Base-by-base conservation (phyloP, 371 early-diverging fungal genomes). In the Parasitella parasitica region DNA sequence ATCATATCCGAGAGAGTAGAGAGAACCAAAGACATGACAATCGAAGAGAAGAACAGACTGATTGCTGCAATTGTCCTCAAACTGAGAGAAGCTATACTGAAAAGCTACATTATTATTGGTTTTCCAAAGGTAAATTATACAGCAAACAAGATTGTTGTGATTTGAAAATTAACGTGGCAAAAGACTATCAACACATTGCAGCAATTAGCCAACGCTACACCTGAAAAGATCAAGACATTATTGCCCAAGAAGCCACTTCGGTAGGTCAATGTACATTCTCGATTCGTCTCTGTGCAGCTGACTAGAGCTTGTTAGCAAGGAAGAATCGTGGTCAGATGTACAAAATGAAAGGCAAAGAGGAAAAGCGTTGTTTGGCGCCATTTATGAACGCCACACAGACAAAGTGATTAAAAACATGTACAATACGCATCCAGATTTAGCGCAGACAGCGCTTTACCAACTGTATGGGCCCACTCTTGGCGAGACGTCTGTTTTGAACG, bases 261-360 rank as follows among this genome's bases (percentile, higher is more conserved):
- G 70, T 70, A 56, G 48, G 20, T 6, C 12, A 30, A 36, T 37
- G 7, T 28, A 28, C 5, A 9, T 28, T 8, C 5, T 11, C 15
- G 18, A 24, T 18, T 43, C 7, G 13, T 4, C n/a, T 49, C 18
- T 3, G n/a, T 20, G 4, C n/a, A 62, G 2, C 13, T 41, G 3
- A 41, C 3, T 20, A 2, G 8, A 18, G 32, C 3, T 32, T 41
- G 41, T 20, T 41, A 41, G 73, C 34, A 46, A 59, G n/a, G 75
- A 78, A 54, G 57, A 69, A 4, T 43, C 60, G 20, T 96, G 96
- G 96, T 91, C 93, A 71, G 94, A 95, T 71, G 85, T 90, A 28
- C 51, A 89, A 12, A 76, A 76, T 35, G 77, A 92, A 52, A 72
- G 94, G 12, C 86, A 88, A 30, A 73, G 81, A 6, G 88, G 78